Evolutionary conservation across 192 early-diverging fungal species (phyloP), one percentile per base, ranked within the genome.

Genomic region (Coemansia sp.): DNA sequence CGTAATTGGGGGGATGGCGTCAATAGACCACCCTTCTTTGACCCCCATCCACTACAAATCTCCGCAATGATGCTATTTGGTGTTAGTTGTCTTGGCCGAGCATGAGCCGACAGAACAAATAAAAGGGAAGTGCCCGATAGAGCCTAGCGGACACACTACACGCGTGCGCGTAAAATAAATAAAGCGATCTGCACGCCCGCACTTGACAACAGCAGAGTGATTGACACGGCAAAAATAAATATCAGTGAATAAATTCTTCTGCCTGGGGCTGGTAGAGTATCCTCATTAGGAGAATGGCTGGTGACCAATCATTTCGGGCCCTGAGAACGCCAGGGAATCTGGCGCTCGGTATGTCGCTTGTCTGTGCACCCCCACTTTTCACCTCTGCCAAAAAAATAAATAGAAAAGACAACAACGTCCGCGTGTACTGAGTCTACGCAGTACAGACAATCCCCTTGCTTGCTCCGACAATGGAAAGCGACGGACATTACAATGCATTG

Each of bases 181-280:
- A 55, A 55, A 55, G 31, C 57, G 57, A 59, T 59, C 57, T 36
- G n/a, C 57, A 19, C 34, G 57, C 31, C n/a, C 17, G 55, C 31
- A 34, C n/a, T 59, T 59, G 57, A 34, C 29, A 36, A 34, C 57
- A 59, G 57, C 57, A 36, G 8, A 17, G 55, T 31, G 57, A 59
- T 59, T 59, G 14, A 36, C 57, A 59, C 57, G 57, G 57, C 57
- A 34, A 34, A 59, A 59, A 32, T 32, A 32, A 36, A 15, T 21
- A n/a, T 1, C 17, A 19, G 57, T 31, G 14, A 59, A 8, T 59
- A 5, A 34, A 31, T 59, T 32, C 3, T 59, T 59, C 31, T 36
- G 34, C 12, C 31, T 59, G 57, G 57, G 51, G 51, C 51, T 55
- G 51, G 57, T 59, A 36, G 57, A 59, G 57, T 59, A 59, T 59